Base-by-base conservation (phyloP, 106 monocot species). In the Amphibolis antarctica region DNA sequence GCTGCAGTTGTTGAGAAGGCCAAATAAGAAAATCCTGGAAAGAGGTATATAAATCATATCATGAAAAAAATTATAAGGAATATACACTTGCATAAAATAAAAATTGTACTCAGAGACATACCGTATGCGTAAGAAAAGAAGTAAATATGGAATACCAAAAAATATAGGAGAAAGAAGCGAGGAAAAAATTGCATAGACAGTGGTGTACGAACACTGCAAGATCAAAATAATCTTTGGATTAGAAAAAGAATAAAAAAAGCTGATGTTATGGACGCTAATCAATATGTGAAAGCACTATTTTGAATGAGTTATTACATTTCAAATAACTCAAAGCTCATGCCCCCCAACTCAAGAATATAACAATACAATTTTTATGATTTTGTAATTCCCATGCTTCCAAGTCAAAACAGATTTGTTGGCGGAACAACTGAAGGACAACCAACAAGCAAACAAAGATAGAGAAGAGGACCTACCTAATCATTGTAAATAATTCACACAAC, bases 141-240 rank as follows among this genome's bases (percentile, higher is more conserved):
- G 78, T 93, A 93, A 55, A 93, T 89, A 49, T 93, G 93, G 66
- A 93, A 93, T 52, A 93, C 83, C 61, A 93, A 65, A 36, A 98
- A 98, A 64, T 91, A 91, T 36, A 98, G 76, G 70, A 98, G 79
- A 86, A 98, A 98, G 72, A 98, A 98, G 21, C 98, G 91, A 46
- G 98, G 98, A 63, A 98, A 98, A 73, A 98, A 98, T 71, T 91
- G 98, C 98, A 91, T 91, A 15, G 98, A 98, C 61, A 98, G 87
- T 53, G 91, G 72, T 68, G 98, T 98, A 46, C 98, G 82, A 15
- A 98, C 98, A 77, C 98, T 98, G 87, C 78, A 89, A 77, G 63
- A 45, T 44, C n/a, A 36, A 36, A 70, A 76, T 30, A 26, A 60
- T 1, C 24, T n/a, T 26, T 24, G 42, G 10, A 54, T 18, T 43